Conservation (phyloP, 2,329 filamentous ascomycete species). For the Talaromyces piceae region DNA sequence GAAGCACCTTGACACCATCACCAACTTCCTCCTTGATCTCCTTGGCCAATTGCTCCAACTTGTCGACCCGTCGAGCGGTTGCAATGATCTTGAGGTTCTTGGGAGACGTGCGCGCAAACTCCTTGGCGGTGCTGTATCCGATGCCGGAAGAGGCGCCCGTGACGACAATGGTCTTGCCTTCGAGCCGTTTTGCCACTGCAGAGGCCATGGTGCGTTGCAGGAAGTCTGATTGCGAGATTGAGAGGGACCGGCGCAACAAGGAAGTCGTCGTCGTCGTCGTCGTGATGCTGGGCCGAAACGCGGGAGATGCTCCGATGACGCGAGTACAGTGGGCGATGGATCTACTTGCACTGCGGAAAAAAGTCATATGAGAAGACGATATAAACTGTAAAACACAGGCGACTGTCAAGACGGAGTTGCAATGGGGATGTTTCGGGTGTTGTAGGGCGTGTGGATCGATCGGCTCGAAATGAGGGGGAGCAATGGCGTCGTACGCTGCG, state of each 20-base stretch:
- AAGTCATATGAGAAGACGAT: constrained; percentile 2
- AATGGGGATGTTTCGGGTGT: not conserved
- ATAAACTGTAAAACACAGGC: not conserved
- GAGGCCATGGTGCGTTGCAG: constrained; percentile 51
- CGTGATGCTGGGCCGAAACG: too few species aligned
- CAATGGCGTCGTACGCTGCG: not conserved
- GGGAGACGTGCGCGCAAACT: constrained; percentile 83
- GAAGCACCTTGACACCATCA: constrained; percentile 70
- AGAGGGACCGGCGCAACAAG: not conserved
- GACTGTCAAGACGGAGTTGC: not conserved
- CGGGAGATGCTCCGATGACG: constrained; percentile 3
- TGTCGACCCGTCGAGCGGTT: constrained; percentile 78
- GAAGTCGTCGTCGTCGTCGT: too few species aligned
- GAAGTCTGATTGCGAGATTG: constrained; percentile 1
- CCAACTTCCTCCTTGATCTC: constrained; percentile 72
- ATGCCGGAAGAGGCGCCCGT: constrained; percentile 94
- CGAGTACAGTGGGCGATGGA: not conserved
- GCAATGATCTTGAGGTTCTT: constrained; percentile 74
- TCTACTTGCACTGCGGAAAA: constrained; percentile 1
- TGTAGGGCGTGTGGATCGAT: not conserved
- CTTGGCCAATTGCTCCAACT: constrained; percentile 64
- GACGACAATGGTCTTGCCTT: constrained; percentile 85
- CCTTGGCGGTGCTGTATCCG: constrained; percentile 65
- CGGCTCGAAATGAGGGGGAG: not conserved
- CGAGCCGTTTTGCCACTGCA: constrained; percentile 71